A percentile compares a stretch with the other conserved stretches of the same genome.
Evolutionary conservation across 2,329 filamentous ascomycete species (phyloP).

Genomic region (Aspergillus jensenii): DNA sequence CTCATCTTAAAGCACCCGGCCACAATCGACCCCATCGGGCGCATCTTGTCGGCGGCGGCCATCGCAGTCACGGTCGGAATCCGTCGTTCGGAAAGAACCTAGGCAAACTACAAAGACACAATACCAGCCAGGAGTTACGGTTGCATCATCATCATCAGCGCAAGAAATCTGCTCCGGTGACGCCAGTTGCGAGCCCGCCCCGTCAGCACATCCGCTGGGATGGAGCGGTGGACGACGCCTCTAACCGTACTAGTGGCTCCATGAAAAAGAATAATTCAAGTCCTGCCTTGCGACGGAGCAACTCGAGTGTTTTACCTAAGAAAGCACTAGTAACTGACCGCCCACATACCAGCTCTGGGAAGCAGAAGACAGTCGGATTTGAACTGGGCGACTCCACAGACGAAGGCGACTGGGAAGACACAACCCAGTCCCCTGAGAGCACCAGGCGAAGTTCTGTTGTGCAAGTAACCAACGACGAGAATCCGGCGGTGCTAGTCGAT

Average conservation of each 20-base stretch:
- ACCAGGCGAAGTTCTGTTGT: slow-evolving; percentile 47
- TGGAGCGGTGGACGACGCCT: slow-evolving; percentile 34
- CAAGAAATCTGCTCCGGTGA: slow-evolving; percentile 47
- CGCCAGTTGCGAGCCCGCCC: slow-evolving; percentile 43
- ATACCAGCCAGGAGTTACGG: slow-evolving; percentile 20
- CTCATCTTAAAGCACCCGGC: slow-evolving; percentile 27
- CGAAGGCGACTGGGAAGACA: slow-evolving; percentile 51
- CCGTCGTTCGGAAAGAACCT: slow-evolving; percentile 44
- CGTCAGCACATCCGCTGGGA: slow-evolving; percentile 43
- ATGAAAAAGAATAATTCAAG: slow-evolving; percentile 49
- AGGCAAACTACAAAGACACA: slow-evolving; percentile 41
- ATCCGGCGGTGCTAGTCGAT: slow-evolving; percentile 36
- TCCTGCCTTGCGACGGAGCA: slow-evolving; percentile 41
- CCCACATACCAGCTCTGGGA: slow-evolving; percentile 34
- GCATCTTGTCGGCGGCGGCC: slow-evolving; percentile 43
- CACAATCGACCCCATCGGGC: slow-evolving; percentile 38
- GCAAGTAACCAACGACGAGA: slow-evolving; percentile 36
- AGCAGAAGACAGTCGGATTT: slow-evolving; percentile 49
- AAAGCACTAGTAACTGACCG: slow-evolving; percentile 38
- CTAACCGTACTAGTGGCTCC: slow-evolving; percentile 32
- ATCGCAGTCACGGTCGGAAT: slow-evolving; percentile 34
- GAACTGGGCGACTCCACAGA: slow-evolving; percentile 45
- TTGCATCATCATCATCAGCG: slow-evolving; percentile 49
- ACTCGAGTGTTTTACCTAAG: slow-evolving; percentile 38
- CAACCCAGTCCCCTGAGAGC: slow-evolving; percentile 48